phyloP scores from a whole-genome alignment of 2,329 filamentous ascomycete species.

The Fusarium udum region DNA sequence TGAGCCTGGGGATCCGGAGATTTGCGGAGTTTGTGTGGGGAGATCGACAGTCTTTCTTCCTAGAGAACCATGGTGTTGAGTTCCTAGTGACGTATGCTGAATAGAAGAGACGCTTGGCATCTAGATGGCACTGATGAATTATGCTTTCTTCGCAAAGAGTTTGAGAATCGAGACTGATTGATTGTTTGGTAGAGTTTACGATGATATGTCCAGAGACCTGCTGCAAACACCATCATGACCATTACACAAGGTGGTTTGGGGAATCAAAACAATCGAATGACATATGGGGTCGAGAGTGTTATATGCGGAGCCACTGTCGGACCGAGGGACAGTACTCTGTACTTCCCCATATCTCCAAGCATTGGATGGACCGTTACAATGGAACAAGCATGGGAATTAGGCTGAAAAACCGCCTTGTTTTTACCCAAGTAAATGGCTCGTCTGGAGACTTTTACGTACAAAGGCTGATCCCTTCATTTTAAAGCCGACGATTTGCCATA shows the following conservation, averaged over 20 bases:
- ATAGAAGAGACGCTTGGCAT: conserved; percentile 22
- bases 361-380: background rate
- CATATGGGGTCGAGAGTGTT: background rate
- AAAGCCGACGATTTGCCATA: background rate
- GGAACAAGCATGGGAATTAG: background rate
- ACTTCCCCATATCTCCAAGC: background rate
- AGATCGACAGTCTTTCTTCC: conserved; percentile 28
- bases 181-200: background rate
- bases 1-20: conserved; percentile 30
- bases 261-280: conserved; percentile 14
- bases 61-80: conserved; percentile 16
- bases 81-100: conserved; percentile 26
- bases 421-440: background rate
- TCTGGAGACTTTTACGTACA: conserved; percentile 1
- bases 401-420: conserved; percentile 7
- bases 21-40: conserved; percentile 35
- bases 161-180: background rate
- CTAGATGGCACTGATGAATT: conserved; percentile 8
- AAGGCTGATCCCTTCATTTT: background rate
- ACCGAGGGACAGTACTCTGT: conserved; percentile 1
- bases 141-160: background rate
- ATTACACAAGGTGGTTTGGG: background rate
- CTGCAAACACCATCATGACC: background rate
- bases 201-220: background rate
- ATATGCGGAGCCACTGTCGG: conserved; percentile 11